Conservation (phyloP, 805 yeast genomes). For the Saccharomycopsis fibuligera region DNA sequence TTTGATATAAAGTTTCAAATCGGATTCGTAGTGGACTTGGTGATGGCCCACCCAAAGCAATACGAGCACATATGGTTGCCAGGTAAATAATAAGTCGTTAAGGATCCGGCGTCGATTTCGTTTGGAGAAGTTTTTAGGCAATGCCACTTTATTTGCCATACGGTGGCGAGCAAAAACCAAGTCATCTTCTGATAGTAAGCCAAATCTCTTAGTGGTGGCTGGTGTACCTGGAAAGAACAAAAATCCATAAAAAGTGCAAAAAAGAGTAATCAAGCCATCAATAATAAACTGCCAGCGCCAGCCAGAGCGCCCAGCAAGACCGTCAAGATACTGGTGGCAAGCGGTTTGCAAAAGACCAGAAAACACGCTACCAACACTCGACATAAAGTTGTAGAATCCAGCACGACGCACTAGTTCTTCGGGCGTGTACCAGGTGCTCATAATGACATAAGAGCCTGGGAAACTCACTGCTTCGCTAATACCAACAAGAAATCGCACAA, state of each 20-base stretch:
- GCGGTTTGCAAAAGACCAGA: conserved; percentile 62
- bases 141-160: too few species aligned
- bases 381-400: conserved; percentile 55
- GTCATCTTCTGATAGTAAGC: too few species aligned
- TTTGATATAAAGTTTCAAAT: background rate
- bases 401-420: conserved; percentile 56
- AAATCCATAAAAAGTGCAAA: too few species aligned
- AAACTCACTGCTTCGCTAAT: conserved; percentile 19
- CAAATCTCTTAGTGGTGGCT: too few species aligned
- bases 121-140: too few species aligned
- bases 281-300: conserved; percentile 75
- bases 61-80: background rate
- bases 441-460: conserved; percentile 56
- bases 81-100: background rate
- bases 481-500: conserved; percentile 29
- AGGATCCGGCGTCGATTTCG: too few species aligned
- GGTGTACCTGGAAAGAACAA: too few species aligned
- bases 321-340: conserved; percentile 40
- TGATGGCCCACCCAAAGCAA: background rate
- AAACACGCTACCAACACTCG: conserved; percentile 54
- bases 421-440: conserved; percentile 53
- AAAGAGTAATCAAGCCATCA: conserved; percentile 43
- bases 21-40: background rate
- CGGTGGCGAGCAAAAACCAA: too few species aligned
- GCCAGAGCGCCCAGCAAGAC: conserved; percentile 47